Evolutionary conservation across 2,329 filamentous ascomycete species (phyloP), one percentile per base, ranked within the genome.

Genomic region (Microdochium nivale): DNA sequence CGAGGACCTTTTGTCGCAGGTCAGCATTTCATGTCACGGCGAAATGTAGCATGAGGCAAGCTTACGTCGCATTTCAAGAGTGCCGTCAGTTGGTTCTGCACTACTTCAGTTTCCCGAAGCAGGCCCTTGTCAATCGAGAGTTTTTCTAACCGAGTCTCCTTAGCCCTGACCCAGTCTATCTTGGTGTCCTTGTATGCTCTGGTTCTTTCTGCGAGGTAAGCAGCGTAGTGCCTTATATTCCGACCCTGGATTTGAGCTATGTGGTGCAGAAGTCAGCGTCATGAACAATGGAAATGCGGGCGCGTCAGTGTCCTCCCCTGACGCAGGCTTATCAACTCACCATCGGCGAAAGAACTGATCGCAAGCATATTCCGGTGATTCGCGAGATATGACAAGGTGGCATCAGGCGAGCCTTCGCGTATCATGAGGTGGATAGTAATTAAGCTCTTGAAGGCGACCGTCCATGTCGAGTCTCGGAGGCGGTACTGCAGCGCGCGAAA

Each of bases 401-500:
- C 87, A 66, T 97, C 90, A 32, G 86, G 84, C 57, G 91, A 86
- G 51, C 94, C 94, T 72, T 99, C 94, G 59, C 94, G 83, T 66
- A 99, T 94, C 94, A 99, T 97, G 55, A 97, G 75, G 68, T 99
- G 94, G 47, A 95, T 84, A 48, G 95, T 94, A 62, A 97, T 96
- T 59, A 99, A 77, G 61, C 90, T 86, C 76, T 99, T 99, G 84
- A 96, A 96, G 58, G 96, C 92, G 53, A 97, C 90, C n/a, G 94
- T 99, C 94, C 94, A 99, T 77, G 94, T 96, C 59, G 92, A 92
- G 68, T 99, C 94, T 66, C 90, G 86, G 59, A 99, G 72, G 50
- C 94, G 84, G 67, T 90, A 83, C 66, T 95, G 90, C 51, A 99
- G 76, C 43, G 90, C 89, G 55, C 94, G 86, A 69, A 99, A 97